Percentiles rank a stretch among this genome's conserved stretches.
phyloP scores from a whole-genome alignment of 768 basidiomycete genomes.

The Leucosporidium creatinivorum region DNA sequence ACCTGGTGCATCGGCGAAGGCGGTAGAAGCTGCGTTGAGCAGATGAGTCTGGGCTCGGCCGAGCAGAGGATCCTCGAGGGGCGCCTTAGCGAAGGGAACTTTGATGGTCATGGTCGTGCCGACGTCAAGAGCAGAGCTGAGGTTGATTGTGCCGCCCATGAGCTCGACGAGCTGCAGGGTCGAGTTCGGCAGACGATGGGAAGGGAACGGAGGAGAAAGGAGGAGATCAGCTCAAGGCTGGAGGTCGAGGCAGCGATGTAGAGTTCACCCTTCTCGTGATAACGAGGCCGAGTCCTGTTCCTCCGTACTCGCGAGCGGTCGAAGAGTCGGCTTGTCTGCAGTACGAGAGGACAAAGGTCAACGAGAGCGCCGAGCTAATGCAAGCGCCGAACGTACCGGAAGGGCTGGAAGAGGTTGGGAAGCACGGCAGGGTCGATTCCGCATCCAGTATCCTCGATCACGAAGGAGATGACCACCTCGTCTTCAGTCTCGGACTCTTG shows the following conservation, averaged over 20 bases:
- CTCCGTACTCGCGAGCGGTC: constrained; percentile 81
- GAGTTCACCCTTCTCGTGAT: constrained; percentile 47
- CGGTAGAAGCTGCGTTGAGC: background rate
- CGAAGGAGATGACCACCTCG: constrained; percentile 11
- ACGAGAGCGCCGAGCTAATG: background rate
- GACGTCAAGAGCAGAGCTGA: constrained; percentile 4
- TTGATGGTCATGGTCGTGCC: constrained; percentile 23
- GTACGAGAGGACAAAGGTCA: too few relatives aligned
- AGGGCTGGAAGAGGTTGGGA: constrained; percentile 30
- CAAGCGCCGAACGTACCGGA: constrained; percentile 11
- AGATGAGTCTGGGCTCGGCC: background rate
- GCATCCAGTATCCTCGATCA: constrained; percentile 25
- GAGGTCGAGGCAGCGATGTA: too few relatives aligned
- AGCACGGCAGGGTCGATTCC: constrained; percentile 23
- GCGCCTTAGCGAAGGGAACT: background rate
- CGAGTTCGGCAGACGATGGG: background rate
- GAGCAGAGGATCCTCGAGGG: background rate
- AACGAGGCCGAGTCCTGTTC: constrained; percentile 87
- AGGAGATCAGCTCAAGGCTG: too few relatives aligned
- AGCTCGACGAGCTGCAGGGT: constrained; percentile 26
- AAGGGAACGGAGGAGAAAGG: too few relatives aligned
- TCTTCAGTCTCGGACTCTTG: constrained; percentile 19
- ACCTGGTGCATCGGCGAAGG: background rate
- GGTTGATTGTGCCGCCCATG: constrained; percentile 29
- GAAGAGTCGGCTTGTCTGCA: constrained; percentile 79